phyloP scores from a whole-genome alignment of 106 monocot species.

The Dendrobium nobile region DNA sequence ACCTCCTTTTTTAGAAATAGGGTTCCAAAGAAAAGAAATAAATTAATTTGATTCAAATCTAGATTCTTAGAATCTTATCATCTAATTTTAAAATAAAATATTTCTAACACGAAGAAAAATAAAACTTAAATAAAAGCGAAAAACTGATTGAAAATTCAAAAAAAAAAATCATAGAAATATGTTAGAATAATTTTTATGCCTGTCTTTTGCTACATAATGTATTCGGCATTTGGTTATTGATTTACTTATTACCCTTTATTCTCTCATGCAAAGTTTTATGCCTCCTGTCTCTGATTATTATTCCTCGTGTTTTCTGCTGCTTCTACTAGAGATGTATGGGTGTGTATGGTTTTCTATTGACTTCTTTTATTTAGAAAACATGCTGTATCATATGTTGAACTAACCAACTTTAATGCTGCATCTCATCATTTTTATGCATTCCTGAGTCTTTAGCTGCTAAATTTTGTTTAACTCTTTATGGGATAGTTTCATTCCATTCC shows the following conservation, averaged over 20 bases:
- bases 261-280: background rate
- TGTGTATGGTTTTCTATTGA: background rate
- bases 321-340: background rate
- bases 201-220: background rate
- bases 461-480: background rate
- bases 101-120: background rate
- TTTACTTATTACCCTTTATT: slow-evolving; percentile 1
- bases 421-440: background rate
- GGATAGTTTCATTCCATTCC: background rate
- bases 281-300: background rate
- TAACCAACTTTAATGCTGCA: background rate
- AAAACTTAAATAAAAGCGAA: background rate
- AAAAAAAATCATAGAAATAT: background rate
- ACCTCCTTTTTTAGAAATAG: background rate
- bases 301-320: background rate
- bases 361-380: background rate
- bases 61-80: background rate
- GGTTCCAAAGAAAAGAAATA: background rate
- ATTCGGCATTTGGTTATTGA: background rate
- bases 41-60: background rate
- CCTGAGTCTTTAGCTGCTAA: background rate
- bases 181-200: background rate
- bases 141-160: background rate
- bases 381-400: background rate
- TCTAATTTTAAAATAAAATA: background rate